A percentile compares a stretch with the other conserved stretches of the same genome.
phyloP scores from a whole-genome alignment of 192 early-diverging fungal genomes.

The Coemansia furcata region DNA sequence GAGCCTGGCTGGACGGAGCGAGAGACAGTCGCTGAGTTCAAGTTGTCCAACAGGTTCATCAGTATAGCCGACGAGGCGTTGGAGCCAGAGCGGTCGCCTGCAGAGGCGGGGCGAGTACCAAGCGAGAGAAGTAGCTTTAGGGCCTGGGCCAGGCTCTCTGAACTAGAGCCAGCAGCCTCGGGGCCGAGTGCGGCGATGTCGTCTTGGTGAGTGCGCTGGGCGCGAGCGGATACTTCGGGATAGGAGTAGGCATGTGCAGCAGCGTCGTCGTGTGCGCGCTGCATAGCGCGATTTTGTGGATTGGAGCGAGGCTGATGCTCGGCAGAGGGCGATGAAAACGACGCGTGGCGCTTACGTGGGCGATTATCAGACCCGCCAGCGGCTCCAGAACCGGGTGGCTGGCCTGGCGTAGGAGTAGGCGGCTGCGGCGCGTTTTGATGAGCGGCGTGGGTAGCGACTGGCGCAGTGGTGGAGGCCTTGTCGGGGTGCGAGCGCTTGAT shows the following conservation, averaged over 20 bases:
- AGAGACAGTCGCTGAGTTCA: conserved; percentile 1
- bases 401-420: background rate
- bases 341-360: conserved; percentile 52
- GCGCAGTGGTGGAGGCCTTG: conserved; percentile 43
- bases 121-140: conserved; percentile 34
- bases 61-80: conserved; percentile 14
- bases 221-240: conserved; percentile 16
- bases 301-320: conserved; percentile 18
- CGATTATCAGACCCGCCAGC: conserved; percentile 12
- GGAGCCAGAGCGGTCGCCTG: conserved; percentile 5
- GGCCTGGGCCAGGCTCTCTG: conserved; percentile 39
- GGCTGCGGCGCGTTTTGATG: conserved; percentile 15
- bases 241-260: conserved; percentile 6
- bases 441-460: conserved; percentile 39
- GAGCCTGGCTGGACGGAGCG: background rate
- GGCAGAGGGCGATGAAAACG: conserved; percentile 38
- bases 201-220: background rate
- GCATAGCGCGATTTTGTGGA: background rate
- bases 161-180: conserved; percentile 16
- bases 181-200: background rate
- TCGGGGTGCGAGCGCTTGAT: conserved; percentile 54
- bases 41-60: conserved; percentile 18
- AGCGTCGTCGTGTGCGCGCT: conserved; percentile 6
- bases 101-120: conserved; percentile 7
- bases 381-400: background rate